These are phyloP conservation scores for Gossypium herbaceum DNA, from an alignment of 345 rosid genomes.

Conservation along the genomic window DNA sequence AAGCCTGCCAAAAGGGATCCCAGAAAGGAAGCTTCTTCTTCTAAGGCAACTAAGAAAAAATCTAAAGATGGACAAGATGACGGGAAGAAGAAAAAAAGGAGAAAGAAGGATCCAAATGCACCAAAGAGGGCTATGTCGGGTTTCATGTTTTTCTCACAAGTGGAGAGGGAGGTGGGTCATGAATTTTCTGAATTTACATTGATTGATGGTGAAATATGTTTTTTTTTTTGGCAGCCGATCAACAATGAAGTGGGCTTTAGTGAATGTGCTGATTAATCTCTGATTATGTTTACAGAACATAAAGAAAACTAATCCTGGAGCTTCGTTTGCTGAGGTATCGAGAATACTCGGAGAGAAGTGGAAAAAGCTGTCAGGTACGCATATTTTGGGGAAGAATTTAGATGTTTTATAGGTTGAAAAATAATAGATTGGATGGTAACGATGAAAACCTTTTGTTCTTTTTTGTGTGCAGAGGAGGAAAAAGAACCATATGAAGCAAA, in stretches of 20 bases:
- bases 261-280: neutral
- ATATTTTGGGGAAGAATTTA: neutral
- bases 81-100: slow-evolving; percentile 70
- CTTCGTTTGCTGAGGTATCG: slow-evolving; percentile 56
- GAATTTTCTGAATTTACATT: neutral
- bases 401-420: neutral
- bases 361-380: slow-evolving; percentile 71
- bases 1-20: slow-evolving; percentile 65
- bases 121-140: slow-evolving; percentile 81
- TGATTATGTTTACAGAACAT: slow-evolving; percentile 48
- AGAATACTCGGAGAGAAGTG: slow-evolving; percentile 76
- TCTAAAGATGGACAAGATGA: slow-evolving; percentile 59
- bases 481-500: slow-evolving; percentile 79
- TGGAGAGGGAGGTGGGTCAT: slow-evolving; percentile 77
- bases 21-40: slow-evolving; percentile 56
- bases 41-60: slow-evolving; percentile 70
- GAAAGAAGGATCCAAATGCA: slow-evolving; percentile 96
- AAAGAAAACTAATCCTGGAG: slow-evolving; percentile 71
- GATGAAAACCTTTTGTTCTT: neutral
- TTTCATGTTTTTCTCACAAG: slow-evolving; percentile 67
- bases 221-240: neutral
- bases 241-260: neutral
- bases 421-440: neutral
- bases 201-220: neutral
- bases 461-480: slow-evolving; percentile 50